Evolutionary conservation across 805 yeast species (phyloP), one percentile per base, ranked within the genome.

Genomic region (Wickerhamomyces bisporus): DNA sequence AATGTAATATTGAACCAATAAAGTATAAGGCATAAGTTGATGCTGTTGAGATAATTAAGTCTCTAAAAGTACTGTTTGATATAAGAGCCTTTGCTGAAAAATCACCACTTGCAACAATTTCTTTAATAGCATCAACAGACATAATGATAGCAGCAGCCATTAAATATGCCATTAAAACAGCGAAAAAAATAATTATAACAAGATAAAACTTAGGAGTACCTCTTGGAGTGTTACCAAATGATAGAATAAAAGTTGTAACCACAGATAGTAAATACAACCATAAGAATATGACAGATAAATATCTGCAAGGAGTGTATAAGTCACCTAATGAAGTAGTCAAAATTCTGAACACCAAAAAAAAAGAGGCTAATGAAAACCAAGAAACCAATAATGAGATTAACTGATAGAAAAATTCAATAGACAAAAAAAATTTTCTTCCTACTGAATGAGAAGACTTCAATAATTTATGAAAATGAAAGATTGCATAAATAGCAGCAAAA

Each of bases 161-260:
- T 79, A 89, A 81, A 56, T 89, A 89, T 5, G 73, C 77, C 97
- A 91, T 89, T 44, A 91, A 62, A 3, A 88, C 67, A 0, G 97
- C 96, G 64, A 91, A 91, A 52, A 89, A 76, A 13, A 75, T 61
- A 23, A 86, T 86, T 41, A 89, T 83, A 9, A 78, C 70, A 36
- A 81, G 58, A 57, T 93, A 91, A 52, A 88, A 82, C 50, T 66
- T 72, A 42, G 79, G 78, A 0, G 98, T 86, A 21, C 98, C 97
- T 47, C 83, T 76, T 2, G 98, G 98, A 26, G 94, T 80, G 59
- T 91, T 91, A 53, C 98, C 98, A 60, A 91, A 82, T 3, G 96
- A 83, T 41, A 91, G 65, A 29, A 91, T 86, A 63, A 91, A 89
- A 6, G 95, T 86, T 9, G 91, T 77, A 19, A 87, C 81, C 2